Evolutionary conservation across 805 yeast genomes (phyloP).

Genomic region (Cyberlindnera euphorbiae): DNA sequence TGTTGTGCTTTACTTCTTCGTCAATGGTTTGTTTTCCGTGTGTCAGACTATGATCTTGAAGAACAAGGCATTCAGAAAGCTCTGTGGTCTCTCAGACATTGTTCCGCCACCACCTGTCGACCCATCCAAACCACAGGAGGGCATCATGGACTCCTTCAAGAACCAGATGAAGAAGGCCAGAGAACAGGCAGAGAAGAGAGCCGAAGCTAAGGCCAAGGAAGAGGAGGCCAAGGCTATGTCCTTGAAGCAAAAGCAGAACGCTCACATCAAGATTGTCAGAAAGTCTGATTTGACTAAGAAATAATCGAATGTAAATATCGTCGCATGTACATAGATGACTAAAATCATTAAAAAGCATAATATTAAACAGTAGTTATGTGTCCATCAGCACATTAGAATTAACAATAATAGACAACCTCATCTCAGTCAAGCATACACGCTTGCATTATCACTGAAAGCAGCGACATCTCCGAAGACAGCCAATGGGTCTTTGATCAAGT

Average conservation of each 20-base stretch:
- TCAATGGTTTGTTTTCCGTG: slow-evolving; percentile 72
- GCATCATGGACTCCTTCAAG: slow-evolving; percentile 33
- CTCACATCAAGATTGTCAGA: slow-evolving; percentile 24
- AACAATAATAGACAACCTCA: too few relatives aligned
- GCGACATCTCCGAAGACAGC: slow-evolving; percentile 25
- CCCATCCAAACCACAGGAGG: slow-evolving; percentile 30
- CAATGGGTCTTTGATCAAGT: slow-evolving; percentile 39
- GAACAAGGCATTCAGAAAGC: slow-evolving; percentile 50
- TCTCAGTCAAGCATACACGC: slow-evolving; percentile 5
- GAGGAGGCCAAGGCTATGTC: slow-evolving; percentile 28
- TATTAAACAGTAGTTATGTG: not conserved
- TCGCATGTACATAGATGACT: not conserved
- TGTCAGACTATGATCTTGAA: slow-evolving; percentile 67
- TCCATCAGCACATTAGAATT: not conserved
- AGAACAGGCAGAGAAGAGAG: slow-evolving; percentile 35
- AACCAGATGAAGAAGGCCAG: slow-evolving; percentile 37
- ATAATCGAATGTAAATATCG: not conserved
- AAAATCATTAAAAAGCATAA: not conserved
- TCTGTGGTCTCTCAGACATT: slow-evolving; percentile 56
- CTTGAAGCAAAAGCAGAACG: slow-evolving; percentile 28
- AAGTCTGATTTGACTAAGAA: slow-evolving; percentile 16
- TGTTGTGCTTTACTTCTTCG: slow-evolving; percentile 79
- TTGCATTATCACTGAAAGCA: slow-evolving; percentile 6
- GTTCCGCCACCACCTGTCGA: slow-evolving; percentile 44
- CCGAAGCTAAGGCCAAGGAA: slow-evolving; percentile 31